Base-by-base conservation (phyloP, 768 basidiomycete species). In the Cystoderma amianthinum region DNA sequence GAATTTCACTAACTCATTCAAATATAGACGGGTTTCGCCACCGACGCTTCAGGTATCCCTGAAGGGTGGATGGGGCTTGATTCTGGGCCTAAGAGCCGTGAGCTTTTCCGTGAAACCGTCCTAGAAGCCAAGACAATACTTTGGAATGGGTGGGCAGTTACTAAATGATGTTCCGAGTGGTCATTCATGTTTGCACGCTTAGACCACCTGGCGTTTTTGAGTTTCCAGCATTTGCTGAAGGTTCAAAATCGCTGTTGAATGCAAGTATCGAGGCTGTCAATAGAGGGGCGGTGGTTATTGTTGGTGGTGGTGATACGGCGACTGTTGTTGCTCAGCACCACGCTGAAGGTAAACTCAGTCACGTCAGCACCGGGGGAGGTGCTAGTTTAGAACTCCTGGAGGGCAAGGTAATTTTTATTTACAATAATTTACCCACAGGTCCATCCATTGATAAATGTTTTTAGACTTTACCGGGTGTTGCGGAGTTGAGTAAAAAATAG, bases 181-280 rank as follows among this genome's bases (percentile, higher is more conserved):
- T 19, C 16, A 6, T 20, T 10, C 10, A 3, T 43, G 10, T 25
- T 19, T 22, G 16, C 32, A 18, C 21, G 13, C 39, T 7, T 57
- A 97, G 95, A 25, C 95, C 96, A 32, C 85, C 94, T 24, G 95
- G 95, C 52, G 95, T 99, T 28, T 99, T 99, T 62, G 95, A 99
- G 63, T 95, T 96, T 72, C 80, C 88, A 28, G 79, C 80, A 15
- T 99, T 99, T 54, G 85, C 93, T 0, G 69, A 67, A 24, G 94
- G 94, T 32, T 96, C 94, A 3, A 77, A 80, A 56, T 63, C 81
- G 9, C 80, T 96, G 32, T 80, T 98, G 18, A 80, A 90, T 37
- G 91, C 88, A 21, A 80, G 78, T 54, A 76, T 95, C 53, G 82
- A 91, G 53, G 94, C 94, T 19, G 90, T 91, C 38, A 61, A 80